Base-by-base conservation (phyloP, 2,329 filamentous ascomycete species). In the Penicillium capsulatum region DNA sequence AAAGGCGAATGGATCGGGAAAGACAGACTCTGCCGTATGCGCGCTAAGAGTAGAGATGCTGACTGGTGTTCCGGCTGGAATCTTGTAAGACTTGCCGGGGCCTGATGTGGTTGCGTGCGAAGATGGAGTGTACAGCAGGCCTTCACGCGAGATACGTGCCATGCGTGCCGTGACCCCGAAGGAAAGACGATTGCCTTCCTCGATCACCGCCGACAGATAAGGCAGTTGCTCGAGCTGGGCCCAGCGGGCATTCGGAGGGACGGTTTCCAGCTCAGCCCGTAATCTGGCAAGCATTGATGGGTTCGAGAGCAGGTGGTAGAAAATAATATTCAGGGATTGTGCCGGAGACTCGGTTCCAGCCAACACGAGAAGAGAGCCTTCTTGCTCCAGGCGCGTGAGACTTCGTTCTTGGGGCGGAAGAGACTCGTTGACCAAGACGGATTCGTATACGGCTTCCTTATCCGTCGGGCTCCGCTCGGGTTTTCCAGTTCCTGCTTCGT, bases 101-200 rank as follows among this genome's bases (percentile, higher is more conserved):
- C 45, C 45, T 19, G 54, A 48, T 11, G 47, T 45, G 15, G 42
- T 14, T n/a, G 61, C 59, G 6, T 50, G 20, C 2, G 44, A 20
- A 2, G 45, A 48, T 0, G 40, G 44, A 16, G n/a, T 50, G 50
- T 13, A 34, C 40, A n/a, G 50, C 20, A 7, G 37, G 34, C 8
- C 36, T 29, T 15, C 31, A 17, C 6, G 41, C 39, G 22, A 47
- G n/a, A n/a, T 42, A 11, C 67, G 57, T 3, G 64, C 59, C 26
- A 64, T 62, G 3, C 67, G 51, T 3, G 64, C 63, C 9, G 61
- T 65, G 2, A 69, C 50, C 1, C 67, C 66, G 35, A 68, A 69
- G 2, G 52, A 55, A 10, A 71, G 52, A 2, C 59, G 57, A 3
- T 59, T 42, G 7, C 50, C 57, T 47, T 63, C 60, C 33, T 56